Evolutionary conservation across 1,284 basidiomycete species (phyloP), one percentile per base, ranked within the genome.

Genomic region (Leucoagaricus sp.): DNA sequence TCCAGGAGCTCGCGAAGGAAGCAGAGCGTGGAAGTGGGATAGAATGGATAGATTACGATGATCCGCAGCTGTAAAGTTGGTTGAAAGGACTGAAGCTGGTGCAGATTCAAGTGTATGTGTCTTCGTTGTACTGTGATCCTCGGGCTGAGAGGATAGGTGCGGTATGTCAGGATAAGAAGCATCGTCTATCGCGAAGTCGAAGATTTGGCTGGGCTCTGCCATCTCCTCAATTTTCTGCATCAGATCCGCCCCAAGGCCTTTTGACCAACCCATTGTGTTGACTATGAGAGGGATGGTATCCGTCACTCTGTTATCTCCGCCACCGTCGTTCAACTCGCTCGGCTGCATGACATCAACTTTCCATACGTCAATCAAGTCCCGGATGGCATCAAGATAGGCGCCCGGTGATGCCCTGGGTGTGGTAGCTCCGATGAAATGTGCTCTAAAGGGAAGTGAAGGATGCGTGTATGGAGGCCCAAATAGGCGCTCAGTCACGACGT

Each of bases 191-290:
- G 63, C 60, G 57, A 85, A 80, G 10, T 85, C 82, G 66, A 89
- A 90, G 23, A 92, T 74, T 61, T 85, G 77, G 0, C 84, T 86
- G 0, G 94, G 86, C 47, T 82, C 75, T 1, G 87, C 72, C 15
- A 87, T 72, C 1, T 79, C 79, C 66, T 94, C 87, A 46, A 98
- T 86, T 60, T 82, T 82, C 2, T 70, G 69, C 9, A 87, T 81
- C 2, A 99, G 74, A 63, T 97, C 93, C 17, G 87, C 88, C 1
- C 96, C 96, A 1, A 98, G 83, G 1, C 96, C 96, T 70, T 96
- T 98, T 13, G 85, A 84, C 96, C 96, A 99, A 1, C 96, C 96
- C 84, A 96, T 96, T 0, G 93, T 98, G 70, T 99, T 99, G 55
- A 98, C 84, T 8, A 98, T 82, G 4, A 99, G 82, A 0, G 96